These are phyloP conservation scores for Afroboletus lepidellus DNA, from an alignment of 1,284 basidiomycete species.

Conservation along the genomic window DNA sequence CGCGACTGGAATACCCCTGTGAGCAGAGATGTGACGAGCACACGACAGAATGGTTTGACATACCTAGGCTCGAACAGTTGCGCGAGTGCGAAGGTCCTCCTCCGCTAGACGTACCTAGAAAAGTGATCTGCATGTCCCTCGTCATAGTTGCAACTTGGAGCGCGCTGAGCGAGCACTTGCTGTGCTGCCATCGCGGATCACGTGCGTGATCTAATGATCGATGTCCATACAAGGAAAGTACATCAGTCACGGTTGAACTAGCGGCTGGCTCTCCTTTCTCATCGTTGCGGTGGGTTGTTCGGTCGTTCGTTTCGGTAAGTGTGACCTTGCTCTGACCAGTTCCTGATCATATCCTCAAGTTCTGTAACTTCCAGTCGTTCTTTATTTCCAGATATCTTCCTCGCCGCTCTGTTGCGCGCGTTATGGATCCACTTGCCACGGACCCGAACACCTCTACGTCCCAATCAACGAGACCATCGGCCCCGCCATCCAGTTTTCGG, in stretches of 20 bases:
- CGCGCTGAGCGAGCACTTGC: neutral
- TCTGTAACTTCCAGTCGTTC: conserved; percentile 18
- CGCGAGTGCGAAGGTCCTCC: conserved; percentile 68
- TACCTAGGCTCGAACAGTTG: conserved; percentile 65
- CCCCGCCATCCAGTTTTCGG: conserved; percentile 26
- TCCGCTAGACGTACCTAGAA: conserved; percentile 72
- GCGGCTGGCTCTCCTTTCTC: conserved; percentile 21
- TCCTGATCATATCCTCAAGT: neutral
- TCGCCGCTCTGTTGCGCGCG: neutral
- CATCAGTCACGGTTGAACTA: conserved; percentile 23
- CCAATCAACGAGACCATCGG: conserved; percentile 13
- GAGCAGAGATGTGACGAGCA: neutral
- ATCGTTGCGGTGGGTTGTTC: neutral
- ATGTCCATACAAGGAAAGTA: conserved; percentile 23
- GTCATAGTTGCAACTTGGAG: conserved; percentile 20
- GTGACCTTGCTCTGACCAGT: neutral
- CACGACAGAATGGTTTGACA: neutral
- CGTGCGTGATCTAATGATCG: conserved; percentile 13
- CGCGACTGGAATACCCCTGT: conserved; percentile 37
- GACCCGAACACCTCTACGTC: conserved; percentile 7
- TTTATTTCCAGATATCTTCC: conserved; percentile 3
- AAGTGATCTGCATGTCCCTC: conserved; percentile 47
- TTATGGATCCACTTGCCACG: conserved; percentile 19
- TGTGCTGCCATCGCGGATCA: neutral
- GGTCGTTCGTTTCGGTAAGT: conserved; percentile 17